Conservation (phyloP, 75 land plant genomes). For the Pinus tabuliformis region DNA sequence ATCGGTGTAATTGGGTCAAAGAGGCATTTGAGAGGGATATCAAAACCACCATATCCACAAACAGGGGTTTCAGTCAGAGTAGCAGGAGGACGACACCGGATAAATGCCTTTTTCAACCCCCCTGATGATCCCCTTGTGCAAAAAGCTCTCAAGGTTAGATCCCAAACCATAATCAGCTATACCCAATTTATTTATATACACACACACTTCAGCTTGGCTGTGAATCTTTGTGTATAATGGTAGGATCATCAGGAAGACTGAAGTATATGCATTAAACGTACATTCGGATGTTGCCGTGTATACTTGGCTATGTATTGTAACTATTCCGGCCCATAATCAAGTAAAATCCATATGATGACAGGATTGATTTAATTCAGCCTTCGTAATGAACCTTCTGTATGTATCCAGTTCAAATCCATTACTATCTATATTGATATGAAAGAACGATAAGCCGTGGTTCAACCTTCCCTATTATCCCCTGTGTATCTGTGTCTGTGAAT, state of each 20-base stretch:
- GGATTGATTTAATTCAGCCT: too few relatives aligned
- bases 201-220: too few relatives aligned
- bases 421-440: too few relatives aligned
- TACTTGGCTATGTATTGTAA: background rate
- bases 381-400: too few relatives aligned
- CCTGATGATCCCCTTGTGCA: constrained; percentile 56
- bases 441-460: too few relatives aligned
- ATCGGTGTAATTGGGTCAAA: background rate
- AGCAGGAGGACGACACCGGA: background rate
- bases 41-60: background rate
- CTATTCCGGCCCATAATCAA: too few relatives aligned
- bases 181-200: background rate
- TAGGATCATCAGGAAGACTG: background rate
- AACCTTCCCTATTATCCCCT: too few relatives aligned
- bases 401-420: too few relatives aligned
- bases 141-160: constrained; percentile 55
- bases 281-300: background rate
- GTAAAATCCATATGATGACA: too few relatives aligned
- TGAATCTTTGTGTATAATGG: background rate
- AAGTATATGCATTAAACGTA: background rate
- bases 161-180: background rate
- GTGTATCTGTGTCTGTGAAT: too few relatives aligned
- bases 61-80: constrained; percentile 3
- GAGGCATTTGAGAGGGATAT: background rate
- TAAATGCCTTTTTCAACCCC: constrained; percentile 42